Conservation (phyloP, 768 basidiomycete species). For the Lactarius akahatsu region DNA sequence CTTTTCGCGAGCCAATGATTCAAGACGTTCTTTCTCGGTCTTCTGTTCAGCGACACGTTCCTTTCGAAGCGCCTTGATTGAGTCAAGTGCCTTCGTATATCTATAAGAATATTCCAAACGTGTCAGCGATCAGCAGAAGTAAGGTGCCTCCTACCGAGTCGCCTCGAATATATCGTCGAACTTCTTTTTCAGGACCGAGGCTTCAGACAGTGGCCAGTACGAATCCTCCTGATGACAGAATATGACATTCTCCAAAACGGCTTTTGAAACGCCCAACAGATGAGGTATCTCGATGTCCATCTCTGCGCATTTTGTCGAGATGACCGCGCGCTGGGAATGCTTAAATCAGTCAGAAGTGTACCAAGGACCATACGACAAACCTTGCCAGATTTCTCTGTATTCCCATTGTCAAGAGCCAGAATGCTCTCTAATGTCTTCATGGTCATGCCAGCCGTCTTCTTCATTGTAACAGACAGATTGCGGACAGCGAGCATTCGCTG, state of each 20-base stretch:
- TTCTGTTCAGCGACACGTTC: slow-evolving; percentile 90
- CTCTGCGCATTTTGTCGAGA: slow-evolving; percentile 97
- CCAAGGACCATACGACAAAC: slow-evolving; percentile 43
- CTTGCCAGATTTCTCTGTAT: slow-evolving; percentile 70
- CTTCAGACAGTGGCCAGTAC: slow-evolving; percentile 95
- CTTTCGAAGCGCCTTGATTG: slow-evolving; percentile 87
- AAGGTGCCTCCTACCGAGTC: slow-evolving; percentile 61
- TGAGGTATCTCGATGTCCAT: slow-evolving; percentile 94
- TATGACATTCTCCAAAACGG: slow-evolving; percentile 98
- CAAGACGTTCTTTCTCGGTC: slow-evolving; percentile 84
- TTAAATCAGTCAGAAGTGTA: background rate
- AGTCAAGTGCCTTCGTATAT: slow-evolving; percentile 95
- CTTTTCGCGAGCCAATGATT: slow-evolving; percentile 78
- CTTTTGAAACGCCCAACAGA: slow-evolving; percentile 91
- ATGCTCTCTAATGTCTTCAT: slow-evolving; percentile 99
- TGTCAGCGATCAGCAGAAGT: background rate
- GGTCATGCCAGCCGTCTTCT: slow-evolving; percentile 83
- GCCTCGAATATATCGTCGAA: slow-evolving; percentile 99
- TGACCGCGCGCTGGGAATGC: slow-evolving; percentile 64
- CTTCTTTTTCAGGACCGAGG: slow-evolving; percentile 92
- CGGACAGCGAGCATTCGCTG: slow-evolving; percentile 86
- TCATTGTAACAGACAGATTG: slow-evolving; percentile 88
- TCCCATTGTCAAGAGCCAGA: slow-evolving; percentile 67
- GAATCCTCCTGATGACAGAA: slow-evolving; percentile 99
- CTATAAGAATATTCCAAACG: slow-evolving; percentile 41